These are phyloP conservation scores for Earliella scabrosa DNA, from an alignment of 1,284 basidiomycete genomes.

Conservation along the genomic window DNA sequence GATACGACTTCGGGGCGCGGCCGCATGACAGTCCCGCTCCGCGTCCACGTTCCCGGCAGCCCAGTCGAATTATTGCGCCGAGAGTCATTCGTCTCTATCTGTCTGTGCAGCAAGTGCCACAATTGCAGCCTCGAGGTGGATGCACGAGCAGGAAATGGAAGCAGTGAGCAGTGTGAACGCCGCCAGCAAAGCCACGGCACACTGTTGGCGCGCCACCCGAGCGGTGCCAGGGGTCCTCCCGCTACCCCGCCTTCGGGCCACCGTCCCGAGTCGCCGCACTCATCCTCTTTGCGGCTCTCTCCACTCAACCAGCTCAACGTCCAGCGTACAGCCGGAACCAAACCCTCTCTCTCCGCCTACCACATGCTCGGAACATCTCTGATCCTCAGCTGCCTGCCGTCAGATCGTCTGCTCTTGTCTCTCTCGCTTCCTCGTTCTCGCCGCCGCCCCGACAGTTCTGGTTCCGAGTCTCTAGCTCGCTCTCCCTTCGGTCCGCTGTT, in stretches of 20 bases:
- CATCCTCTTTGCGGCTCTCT: neutral
- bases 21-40: slow-evolving; percentile 14
- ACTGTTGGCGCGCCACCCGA: slow-evolving; percentile 1
- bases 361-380: neutral
- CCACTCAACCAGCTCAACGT: too few relatives aligned
- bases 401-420: neutral
- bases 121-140: slow-evolving; percentile 22
- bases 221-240: slow-evolving; percentile 5
- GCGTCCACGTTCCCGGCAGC: slow-evolving; percentile 4
- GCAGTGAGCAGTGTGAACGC: neutral
- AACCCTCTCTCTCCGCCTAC: neutral
- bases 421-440: neutral
- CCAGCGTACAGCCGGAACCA: too few relatives aligned
- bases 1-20: slow-evolving; percentile 13
- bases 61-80: slow-evolving; percentile 5
- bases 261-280: neutral
- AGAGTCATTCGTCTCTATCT: neutral
- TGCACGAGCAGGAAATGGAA: neutral
- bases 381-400: too few relatives aligned
- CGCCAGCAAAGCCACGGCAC: too few relatives aligned
- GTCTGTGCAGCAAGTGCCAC: slow-evolving; percentile 2
- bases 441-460: neutral
- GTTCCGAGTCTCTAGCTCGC: neutral
- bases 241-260: neutral
- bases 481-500: slow-evolving; percentile 8